Conservation (phyloP, 2,329 filamentous ascomycete species). For the Ophiostoma sp. region DNA sequence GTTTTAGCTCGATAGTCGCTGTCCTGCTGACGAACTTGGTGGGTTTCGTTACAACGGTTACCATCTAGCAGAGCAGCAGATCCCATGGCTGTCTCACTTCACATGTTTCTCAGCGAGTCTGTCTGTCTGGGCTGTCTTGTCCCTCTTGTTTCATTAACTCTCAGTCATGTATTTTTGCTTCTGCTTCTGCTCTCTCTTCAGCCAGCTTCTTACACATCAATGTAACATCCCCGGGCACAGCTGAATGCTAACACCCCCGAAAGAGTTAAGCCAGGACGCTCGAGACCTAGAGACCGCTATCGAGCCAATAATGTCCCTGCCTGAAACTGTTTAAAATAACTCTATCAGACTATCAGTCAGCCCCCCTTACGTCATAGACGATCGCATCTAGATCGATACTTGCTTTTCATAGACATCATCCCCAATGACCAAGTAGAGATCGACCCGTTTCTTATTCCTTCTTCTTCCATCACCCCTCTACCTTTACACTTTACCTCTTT, state of each 20-base stretch:
- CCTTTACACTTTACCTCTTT: not conserved
- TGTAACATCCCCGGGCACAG: not conserved
- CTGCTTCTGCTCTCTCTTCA: not conserved
- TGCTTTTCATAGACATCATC: not conserved
- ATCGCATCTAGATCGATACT: not conserved
- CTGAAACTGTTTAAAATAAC: not conserved
- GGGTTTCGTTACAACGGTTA: too few species aligned
- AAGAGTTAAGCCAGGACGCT: not conserved
- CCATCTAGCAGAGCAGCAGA: too few species aligned
- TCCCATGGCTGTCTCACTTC: too few species aligned
- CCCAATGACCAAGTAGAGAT: not conserved
- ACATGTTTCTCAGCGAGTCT: too few species aligned
- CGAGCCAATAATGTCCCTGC: not conserved
- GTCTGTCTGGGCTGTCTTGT: too few species aligned
- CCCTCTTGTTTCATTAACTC: too few species aligned
- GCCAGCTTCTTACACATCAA: not conserved
- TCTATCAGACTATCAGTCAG: not conserved
- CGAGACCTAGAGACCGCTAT: not conserved
- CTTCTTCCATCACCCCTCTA: not conserved
- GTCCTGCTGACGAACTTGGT: too few species aligned
- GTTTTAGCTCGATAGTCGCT: too few species aligned
- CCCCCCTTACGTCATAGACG: constrained; percentile 13
- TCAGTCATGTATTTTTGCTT: too few species aligned
- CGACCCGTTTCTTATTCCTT: not conserved
- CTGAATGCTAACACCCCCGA: constrained; percentile 1